Base-by-base conservation (phyloP, 2,329 filamentous ascomycete species). In the Monosporascus sp. region DNA sequence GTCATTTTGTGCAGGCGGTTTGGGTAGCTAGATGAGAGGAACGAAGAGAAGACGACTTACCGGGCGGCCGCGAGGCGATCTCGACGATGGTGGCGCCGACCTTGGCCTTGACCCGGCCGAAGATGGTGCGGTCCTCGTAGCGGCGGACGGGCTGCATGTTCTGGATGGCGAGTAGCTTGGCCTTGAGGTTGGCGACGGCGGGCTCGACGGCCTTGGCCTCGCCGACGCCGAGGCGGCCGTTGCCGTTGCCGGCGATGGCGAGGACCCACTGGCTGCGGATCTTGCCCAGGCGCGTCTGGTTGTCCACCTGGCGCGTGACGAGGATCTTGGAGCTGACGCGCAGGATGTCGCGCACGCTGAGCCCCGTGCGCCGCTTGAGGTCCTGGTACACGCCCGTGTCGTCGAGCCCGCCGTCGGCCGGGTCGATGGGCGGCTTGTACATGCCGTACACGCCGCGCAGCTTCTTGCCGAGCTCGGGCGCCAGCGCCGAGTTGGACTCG, bases 251-350 rank as follows among this genome's bases (percentile, higher is more conserved):
- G 6, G 91, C 92, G 61, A 97, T 85, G 41, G 85, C 85, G 56
- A 97, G 74, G 62, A 84, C 79, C 64, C 93, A 95, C 41, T 79
- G 64, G 70, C 86, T 89, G 61, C 81, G 80, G 54, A 99, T 86
- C 79, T 97, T 99, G 68, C 94, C 94, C 72, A 99, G 84, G 76
- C 93, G 89, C 22, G 94, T 97, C 79, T 97, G 93, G 74, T 99
- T 97, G 59, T 83, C 78, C 54, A 99, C 94, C 41, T 73, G 72
- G 65, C 93, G 89, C 5, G 68, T 66, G 47, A 96, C 88, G 47
- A 99, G 74, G 47, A 80, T 77, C 79, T 95, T 96, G 58, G 82
- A 74, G 53, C 81, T 77, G 54, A 96, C 67, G 5, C 66, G 60
- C 47, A 78, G 58, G 60, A 86, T 78, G 24, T 84, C 71, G 49